Conservation (phyloP, 1,284 basidiomycete species). For the Cutaneotrichosporon daszewskae region DNA sequence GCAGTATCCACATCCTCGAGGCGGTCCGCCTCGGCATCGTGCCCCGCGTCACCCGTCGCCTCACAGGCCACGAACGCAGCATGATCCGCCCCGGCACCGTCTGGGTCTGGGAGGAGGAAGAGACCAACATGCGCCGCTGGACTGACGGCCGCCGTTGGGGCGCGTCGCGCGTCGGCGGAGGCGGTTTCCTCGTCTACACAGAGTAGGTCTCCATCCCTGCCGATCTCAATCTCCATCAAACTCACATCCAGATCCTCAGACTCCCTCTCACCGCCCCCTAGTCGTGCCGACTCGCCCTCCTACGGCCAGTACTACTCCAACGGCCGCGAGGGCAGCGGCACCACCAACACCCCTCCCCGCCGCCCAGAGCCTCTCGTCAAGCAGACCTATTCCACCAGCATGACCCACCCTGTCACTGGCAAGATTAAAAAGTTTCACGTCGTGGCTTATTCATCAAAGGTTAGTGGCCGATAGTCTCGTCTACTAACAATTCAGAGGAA, state of each 20-base stretch:
- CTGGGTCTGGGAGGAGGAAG: conserved; percentile 86
- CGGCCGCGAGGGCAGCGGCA: conserved; percentile 6
- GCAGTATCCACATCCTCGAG: conserved; percentile 75
- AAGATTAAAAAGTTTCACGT: conserved; percentile 46
- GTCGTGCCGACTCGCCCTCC: conserved; percentile 16
- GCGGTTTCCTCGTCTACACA: conserved; percentile 50
- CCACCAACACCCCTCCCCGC: conserved; percentile 17
- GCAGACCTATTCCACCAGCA: conserved; percentile 45
- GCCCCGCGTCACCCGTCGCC: conserved; percentile 80
- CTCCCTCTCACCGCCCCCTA: conserved; percentile 34
- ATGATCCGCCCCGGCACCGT: conserved; percentile 89
- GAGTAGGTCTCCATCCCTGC: conserved; percentile 29
- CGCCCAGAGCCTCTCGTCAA: conserved; percentile 39
- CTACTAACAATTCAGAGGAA: conserved; percentile 26
- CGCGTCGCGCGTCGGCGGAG: conserved; percentile 50
- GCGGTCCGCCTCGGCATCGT: conserved; percentile 81
- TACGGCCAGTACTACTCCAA: conserved; percentile 21
- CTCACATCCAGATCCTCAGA: conserved; percentile 30
- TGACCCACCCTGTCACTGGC: conserved; percentile 38
- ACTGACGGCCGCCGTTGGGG: conserved; percentile 52
- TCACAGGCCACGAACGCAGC: conserved; percentile 83
- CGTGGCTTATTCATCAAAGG: conserved; percentile 44
- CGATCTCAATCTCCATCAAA: background rate
- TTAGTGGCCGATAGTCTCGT: conserved; percentile 6
- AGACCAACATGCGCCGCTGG: conserved; percentile 51